Percentiles rank a stretch among this genome's conserved stretches.
phyloP scores from a whole-genome alignment of 208 protist species.

The Giardia muris region DNA sequence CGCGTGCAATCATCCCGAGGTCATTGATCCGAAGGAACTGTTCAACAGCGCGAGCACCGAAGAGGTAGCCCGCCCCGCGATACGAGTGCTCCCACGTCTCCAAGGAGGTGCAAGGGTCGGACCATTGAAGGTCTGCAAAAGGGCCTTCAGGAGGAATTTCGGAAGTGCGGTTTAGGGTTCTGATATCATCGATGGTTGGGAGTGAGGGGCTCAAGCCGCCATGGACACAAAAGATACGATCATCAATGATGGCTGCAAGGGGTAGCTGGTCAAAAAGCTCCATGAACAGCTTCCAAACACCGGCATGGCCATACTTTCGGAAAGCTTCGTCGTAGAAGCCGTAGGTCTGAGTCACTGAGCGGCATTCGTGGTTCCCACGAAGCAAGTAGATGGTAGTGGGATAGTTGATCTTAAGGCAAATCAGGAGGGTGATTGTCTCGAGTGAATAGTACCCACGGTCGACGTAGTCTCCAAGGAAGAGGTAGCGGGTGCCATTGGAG shows the following conservation, averaged over 20 bases:
- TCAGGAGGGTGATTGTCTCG: slow-evolving; percentile 37
- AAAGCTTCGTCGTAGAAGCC: slow-evolving; percentile 37
- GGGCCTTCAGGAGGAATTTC: slow-evolving; percentile 30
- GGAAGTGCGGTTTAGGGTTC: neutral
- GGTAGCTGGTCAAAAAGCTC: slow-evolving; percentile 91
- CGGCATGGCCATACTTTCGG: slow-evolving; percentile 35
- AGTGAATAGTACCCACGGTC: slow-evolving; percentile 42
- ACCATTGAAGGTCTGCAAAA: slow-evolving; percentile 34
- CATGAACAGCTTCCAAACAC: slow-evolving; percentile 53
- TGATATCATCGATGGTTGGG: slow-evolving; percentile 71
- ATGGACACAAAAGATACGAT: slow-evolving; percentile 82
- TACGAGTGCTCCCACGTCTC: slow-evolving; percentile 27
- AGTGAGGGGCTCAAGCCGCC: slow-evolving; percentile 71
- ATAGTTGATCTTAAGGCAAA: slow-evolving; percentile 41
- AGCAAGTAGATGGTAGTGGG: slow-evolving; percentile 37
- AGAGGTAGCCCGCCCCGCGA: slow-evolving; percentile 34
- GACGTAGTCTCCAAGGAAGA: slow-evolving; percentile 47
- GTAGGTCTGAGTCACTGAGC: slow-evolving; percentile 40
- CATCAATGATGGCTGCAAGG: slow-evolving; percentile 82
- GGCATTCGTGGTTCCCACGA: slow-evolving; percentile 43
- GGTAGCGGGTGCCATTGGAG: slow-evolving; percentile 31
- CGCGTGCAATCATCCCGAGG: slow-evolving; percentile 47
- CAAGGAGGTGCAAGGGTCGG: slow-evolving; percentile 11
- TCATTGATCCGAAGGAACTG: slow-evolving; percentile 57
- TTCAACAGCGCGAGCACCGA: slow-evolving; percentile 16